These are phyloP conservation scores for Psilocybe sp. DNA, from an alignment of 768 basidiomycete genomes.

Conservation along the genomic window DNA sequence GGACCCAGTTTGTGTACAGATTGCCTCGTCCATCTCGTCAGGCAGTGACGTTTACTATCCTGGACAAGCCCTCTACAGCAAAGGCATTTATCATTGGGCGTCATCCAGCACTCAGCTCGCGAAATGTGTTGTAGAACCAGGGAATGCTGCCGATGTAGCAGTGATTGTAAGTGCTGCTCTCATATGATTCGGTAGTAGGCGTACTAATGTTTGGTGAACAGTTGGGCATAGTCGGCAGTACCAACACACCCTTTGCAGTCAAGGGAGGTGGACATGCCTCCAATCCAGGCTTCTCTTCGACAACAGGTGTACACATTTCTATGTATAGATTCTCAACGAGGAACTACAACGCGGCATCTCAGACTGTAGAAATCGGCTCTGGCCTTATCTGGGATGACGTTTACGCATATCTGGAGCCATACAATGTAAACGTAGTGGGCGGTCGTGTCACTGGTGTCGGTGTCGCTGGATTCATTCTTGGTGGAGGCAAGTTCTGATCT, in stretches of 20 bases:
- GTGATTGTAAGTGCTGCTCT: too few species aligned
- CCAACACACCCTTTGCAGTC: slow-evolving; percentile 54
- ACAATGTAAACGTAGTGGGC: slow-evolving; percentile 54
- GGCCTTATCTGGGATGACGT: slow-evolving; percentile 66
- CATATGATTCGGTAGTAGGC: too few species aligned
- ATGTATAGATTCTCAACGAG: slow-evolving; percentile 48
- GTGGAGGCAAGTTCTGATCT: slow-evolving; percentile 43
- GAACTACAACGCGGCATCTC: slow-evolving; percentile 33
- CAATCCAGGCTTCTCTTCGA: slow-evolving; percentile 60
- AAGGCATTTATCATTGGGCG: too few species aligned
- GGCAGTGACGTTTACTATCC: slow-evolving; percentile 45
- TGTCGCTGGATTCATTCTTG: slow-evolving; percentile 56
- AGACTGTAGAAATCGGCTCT: slow-evolving; percentile 40
- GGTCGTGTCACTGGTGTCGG: slow-evolving; percentile 58
- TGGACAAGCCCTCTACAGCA: slow-evolving; percentile 11
- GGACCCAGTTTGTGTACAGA: slow-evolving; percentile 34
- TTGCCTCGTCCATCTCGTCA: slow-evolving; percentile 33
- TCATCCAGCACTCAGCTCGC: too few species aligned
- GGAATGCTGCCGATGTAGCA: too few species aligned
- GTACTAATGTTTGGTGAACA: slow-evolving; percentile 13
- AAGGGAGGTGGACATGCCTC: slow-evolving; percentile 62
- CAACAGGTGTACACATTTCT: slow-evolving; percentile 55
- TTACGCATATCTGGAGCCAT: slow-evolving; percentile 48
- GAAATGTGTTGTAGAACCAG: too few species aligned
- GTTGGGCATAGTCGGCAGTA: slow-evolving; percentile 45